Percentiles rank a stretch among this genome's conserved stretches.
Evolutionary conservation across 2,329 filamentous ascomycete genomes (phyloP).

Genomic region (Macrophomina pseudophaseolina): DNA sequence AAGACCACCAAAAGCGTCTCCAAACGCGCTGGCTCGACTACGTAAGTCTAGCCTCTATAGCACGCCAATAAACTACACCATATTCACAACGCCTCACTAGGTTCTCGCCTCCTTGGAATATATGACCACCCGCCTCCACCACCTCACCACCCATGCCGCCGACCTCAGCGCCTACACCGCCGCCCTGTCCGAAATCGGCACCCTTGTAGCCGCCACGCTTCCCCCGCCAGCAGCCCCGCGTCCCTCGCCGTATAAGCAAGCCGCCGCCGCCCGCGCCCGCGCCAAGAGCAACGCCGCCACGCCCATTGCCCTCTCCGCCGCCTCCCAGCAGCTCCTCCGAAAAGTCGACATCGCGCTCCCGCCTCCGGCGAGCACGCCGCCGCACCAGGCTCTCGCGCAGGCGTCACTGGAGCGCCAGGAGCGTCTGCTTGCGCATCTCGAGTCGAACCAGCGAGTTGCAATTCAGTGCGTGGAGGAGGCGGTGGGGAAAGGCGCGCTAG

Average conservation of each 20-base stretch:
- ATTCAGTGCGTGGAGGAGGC: conserved; percentile 43
- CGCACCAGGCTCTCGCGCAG: conserved; percentile 37
- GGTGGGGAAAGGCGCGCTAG: conserved; percentile 43
- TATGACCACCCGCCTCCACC: conserved; percentile 44
- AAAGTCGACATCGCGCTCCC: conserved; percentile 39
- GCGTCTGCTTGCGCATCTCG: conserved; percentile 42
- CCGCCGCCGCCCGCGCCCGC: conserved; percentile 36
- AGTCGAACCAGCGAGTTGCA: conserved; percentile 38
- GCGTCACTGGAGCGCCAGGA: conserved; percentile 40
- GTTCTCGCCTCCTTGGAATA: conserved; percentile 49
- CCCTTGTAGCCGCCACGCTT: conserved; percentile 35
- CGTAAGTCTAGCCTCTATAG: conserved; percentile 33
- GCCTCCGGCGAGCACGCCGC: conserved; percentile 6
- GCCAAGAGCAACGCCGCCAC: conserved; percentile 38
- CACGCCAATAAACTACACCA: neutral
- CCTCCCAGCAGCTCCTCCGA: conserved; percentile 42
- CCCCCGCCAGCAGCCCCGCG: conserved; percentile 30
- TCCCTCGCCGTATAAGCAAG: conserved; percentile 36
- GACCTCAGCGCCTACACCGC: conserved; percentile 39
- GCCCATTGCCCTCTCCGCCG: conserved; percentile 36
- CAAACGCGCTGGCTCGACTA: conserved; percentile 51
- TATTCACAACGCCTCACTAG: conserved; percentile 30
- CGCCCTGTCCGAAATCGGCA: conserved; percentile 38
- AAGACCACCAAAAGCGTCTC: conserved; percentile 41
- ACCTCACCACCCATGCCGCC: conserved; percentile 34